phyloP scores from a whole-genome alignment of 345 rosid species.

The Salix viminalis region DNA sequence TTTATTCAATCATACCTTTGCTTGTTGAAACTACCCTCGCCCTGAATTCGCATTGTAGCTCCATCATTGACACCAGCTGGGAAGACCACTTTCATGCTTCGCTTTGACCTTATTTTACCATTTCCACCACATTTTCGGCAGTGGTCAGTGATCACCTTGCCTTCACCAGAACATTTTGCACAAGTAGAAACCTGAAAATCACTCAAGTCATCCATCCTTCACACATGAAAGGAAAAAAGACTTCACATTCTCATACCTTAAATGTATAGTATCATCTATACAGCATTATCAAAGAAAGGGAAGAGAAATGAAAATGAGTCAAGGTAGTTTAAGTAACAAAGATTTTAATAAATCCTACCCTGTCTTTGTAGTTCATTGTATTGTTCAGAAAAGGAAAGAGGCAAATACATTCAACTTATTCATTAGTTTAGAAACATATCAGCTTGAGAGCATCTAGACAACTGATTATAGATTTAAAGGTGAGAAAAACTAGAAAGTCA shows the following conservation, averaged over 20 bases:
- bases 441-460: background rate
- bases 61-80: slow-evolving; percentile 85
- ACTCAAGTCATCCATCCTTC: slow-evolving; percentile 22
- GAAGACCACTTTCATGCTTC: slow-evolving; percentile 49
- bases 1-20: slow-evolving; percentile 43
- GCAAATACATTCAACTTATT: no score
- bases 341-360: background rate
- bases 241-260: background rate
- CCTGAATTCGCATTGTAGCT: slow-evolving; percentile 59
- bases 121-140: slow-evolving; percentile 62
- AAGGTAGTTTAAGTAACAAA: background rate
- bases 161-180: slow-evolving; percentile 71
- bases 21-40: slow-evolving; percentile 68
- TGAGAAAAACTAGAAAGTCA: no score
- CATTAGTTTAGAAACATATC: background rate
- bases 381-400: no score
- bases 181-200: slow-evolving; percentile 76
- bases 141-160: slow-evolving; percentile 67
- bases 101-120: slow-evolving; percentile 53
- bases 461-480: no score
- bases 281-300: slow-evolving; percentile 12
- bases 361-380: background rate
- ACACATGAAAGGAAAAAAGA: background rate
- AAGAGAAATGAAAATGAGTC: slow-evolving; percentile 4
- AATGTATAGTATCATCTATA: background rate